Evolutionary conservation across 169 alveolate genomes (phyloP).

Genomic region (Theileria sp.): DNA sequence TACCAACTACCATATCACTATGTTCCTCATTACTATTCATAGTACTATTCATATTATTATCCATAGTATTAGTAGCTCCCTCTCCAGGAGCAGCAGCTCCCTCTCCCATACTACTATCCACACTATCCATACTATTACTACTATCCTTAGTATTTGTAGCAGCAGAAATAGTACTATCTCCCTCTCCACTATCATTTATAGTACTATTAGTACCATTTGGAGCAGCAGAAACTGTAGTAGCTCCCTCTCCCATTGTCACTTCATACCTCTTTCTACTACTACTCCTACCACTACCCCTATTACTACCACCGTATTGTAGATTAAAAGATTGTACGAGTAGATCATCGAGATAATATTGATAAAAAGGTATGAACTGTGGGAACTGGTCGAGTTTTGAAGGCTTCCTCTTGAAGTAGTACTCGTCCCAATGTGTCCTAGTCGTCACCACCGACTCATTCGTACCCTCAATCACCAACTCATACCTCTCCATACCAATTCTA

Average conservation of each 20-base stretch:
- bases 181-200: no score
- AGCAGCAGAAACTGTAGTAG: no score
- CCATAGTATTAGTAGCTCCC: neutral
- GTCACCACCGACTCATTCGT: slow-evolving; percentile 40
- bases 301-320: neutral
- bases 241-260: neutral
- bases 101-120: neutral
- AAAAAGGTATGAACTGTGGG: slow-evolving; percentile 23
- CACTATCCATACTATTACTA: neutral
- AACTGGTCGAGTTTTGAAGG: slow-evolving; percentile 29
- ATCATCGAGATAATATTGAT: slow-evolving; percentile 44
- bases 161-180: no score
- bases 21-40: no score
- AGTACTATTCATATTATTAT: neutral
- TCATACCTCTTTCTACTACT: neutral
- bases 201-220: no score
- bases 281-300: neutral
- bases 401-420: slow-evolving; percentile 27
- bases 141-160: no score
- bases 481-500: slow-evolving; percentile 7
- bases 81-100: neutral
- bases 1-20: no score
- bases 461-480: slow-evolving; percentile 54
- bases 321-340: neutral
- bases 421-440: slow-evolving; percentile 45